Percentiles rank a stretch among this genome's conserved stretches.
These are phyloP conservation scores for Brassica nigra DNA, from an alignment of 345 rosid genomes.

Conservation along the genomic window DNA sequence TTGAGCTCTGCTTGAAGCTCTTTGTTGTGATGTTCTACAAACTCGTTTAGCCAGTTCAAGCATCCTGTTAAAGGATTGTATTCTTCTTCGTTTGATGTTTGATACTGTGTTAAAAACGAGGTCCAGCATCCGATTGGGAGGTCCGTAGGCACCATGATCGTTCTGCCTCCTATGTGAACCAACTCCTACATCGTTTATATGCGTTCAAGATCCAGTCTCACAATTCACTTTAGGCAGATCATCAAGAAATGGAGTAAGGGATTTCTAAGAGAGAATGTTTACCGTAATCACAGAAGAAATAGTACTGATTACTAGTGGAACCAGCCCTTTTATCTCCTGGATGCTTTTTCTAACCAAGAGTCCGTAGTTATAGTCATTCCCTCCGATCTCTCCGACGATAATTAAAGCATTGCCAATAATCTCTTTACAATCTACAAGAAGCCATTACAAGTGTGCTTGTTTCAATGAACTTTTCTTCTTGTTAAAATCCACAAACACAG, in stretches of 20 bases:
- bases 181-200: conserved; percentile 40
- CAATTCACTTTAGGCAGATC: not conserved
- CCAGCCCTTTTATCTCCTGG: conserved; percentile 34
- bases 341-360: conserved; percentile 27
- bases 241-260: not conserved
- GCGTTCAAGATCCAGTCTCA: conserved; percentile 18
- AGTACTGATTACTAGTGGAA: conserved; percentile 39
- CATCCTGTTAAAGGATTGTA: conserved; percentile 52
- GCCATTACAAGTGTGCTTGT: not conserved
- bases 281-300: conserved; percentile 46
- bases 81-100: conserved; percentile 23
- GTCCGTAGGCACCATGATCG: conserved; percentile 51
- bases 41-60: conserved; percentile 49
- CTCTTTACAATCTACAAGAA: conserved; percentile 41
- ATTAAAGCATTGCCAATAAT: conserved; percentile 44
- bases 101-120: conserved; percentile 28
- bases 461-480: not conserved
- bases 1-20: conserved; percentile 41
- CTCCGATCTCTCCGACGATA: conserved; percentile 61
- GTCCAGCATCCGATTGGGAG: conserved; percentile 51
- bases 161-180: conserved; percentile 46
- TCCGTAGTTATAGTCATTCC: conserved; percentile 50
- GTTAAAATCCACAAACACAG: not conserved
- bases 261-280: not conserved
- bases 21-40: conserved; percentile 45